phyloP scores from a whole-genome alignment of 306 rosid genomes.

The Hylodesmum podocarpum region DNA sequence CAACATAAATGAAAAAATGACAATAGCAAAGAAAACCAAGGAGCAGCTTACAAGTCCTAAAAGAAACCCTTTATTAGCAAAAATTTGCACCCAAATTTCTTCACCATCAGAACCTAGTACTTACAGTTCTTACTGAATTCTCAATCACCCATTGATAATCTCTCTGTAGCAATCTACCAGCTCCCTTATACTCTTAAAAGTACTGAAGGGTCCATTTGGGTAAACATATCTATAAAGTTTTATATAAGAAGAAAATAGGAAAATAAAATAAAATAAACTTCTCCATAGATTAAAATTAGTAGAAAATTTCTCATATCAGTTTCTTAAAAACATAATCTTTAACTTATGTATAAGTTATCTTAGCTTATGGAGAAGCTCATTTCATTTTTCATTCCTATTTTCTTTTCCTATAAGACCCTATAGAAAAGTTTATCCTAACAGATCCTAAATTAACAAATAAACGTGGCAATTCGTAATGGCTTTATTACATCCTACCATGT shows the following conservation, averaged over 20 bases:
- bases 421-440: no score
- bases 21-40: neutral
- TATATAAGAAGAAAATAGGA: no score
- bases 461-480: neutral
- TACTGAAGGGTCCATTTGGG: no score
- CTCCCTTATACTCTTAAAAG: conserved; percentile 34
- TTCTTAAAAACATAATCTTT: no score
- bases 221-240: no score
- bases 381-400: no score
- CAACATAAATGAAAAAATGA: conserved; percentile 5
- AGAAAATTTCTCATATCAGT: no score
- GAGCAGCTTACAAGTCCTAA: neutral
- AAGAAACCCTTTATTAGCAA: conserved; percentile 26
- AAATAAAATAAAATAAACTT: no score
- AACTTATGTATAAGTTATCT: no score
- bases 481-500: conserved; percentile 38
- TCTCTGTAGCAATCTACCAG: neutral
- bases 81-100: conserved; percentile 19
- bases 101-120: conserved; percentile 33
- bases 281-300: no score
- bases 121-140: conserved; percentile 32
- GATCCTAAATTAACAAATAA: conserved; percentile 24
- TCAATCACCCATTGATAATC: conserved; percentile 20
- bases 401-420: no score
- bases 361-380: no score